Conservation (phyloP, 2,329 filamentous ascomycete genomes). For the Mycosphaerella arachidis region DNA sequence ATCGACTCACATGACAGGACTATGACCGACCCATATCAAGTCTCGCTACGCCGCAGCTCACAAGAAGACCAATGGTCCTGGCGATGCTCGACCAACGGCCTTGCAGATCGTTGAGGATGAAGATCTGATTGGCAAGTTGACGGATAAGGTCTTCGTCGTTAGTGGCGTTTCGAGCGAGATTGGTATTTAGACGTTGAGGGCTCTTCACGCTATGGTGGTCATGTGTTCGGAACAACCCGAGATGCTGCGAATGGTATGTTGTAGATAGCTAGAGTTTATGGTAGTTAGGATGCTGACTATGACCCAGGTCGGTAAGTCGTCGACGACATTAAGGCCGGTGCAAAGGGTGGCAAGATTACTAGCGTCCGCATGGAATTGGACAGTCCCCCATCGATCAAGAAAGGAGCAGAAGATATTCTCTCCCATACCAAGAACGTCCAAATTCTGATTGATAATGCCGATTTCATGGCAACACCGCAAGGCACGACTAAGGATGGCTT, state of each 20-base stretch:
- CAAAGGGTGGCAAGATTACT: slow-evolving; percentile 4
- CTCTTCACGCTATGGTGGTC: slow-evolving; percentile 29
- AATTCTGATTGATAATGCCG: slow-evolving; percentile 32
- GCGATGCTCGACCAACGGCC: slow-evolving; percentile 26
- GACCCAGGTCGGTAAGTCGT: slow-evolving; percentile 33
- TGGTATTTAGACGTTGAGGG: slow-evolving; percentile 41
- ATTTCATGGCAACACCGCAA: slow-evolving; percentile 41
- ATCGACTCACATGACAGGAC: not conserved
- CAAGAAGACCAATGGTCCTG: slow-evolving; percentile 15
- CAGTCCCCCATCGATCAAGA: slow-evolving; percentile 30
- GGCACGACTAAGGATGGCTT: slow-evolving; percentile 36
- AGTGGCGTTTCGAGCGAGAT: slow-evolving; percentile 43
- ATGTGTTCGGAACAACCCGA: not conserved
- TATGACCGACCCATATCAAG: not conserved
- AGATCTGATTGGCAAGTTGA: slow-evolving; percentile 30
- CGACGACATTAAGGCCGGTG: slow-evolving; percentile 19
- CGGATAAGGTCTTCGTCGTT: slow-evolving; percentile 37
- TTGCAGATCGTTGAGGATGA: slow-evolving; percentile 20
- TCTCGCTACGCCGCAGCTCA: slow-evolving; percentile 17
- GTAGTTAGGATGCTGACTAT: not conserved
- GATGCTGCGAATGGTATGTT: slow-evolving; percentile 1
- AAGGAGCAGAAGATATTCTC: slow-evolving; percentile 28
- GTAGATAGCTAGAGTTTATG: too few species aligned
- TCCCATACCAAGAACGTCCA: slow-evolving; percentile 33
- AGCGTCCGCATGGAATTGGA: slow-evolving; percentile 29